Evolutionary conservation across 768 basidiomycete species (phyloP), one percentile per base, ranked within the genome.

Genomic region (Boletus rubropictus): DNA sequence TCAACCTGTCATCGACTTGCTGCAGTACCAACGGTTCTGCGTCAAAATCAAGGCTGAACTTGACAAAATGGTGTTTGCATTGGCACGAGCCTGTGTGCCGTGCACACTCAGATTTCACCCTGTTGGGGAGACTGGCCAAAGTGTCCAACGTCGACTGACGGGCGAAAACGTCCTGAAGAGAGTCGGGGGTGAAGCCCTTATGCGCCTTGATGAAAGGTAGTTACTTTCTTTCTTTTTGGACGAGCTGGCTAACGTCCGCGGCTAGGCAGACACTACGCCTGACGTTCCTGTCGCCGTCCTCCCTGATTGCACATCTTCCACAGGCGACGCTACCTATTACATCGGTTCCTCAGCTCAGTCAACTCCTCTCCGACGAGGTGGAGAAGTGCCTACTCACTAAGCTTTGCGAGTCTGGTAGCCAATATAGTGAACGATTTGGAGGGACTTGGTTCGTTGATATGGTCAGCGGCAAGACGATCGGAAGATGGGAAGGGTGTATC

Each of bases 11-110:
- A 82, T 90, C 50, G 87, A 90, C 60, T 56, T 89, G 25, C 65
- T 91, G 34, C 89, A 90, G 64, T 92, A 91, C 59, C 77, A 79
- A 55, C 78, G 79, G 21, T 89, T 92, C 62, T 85, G 84, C 59
- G 63, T 72, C 49, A 73, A 81, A 49, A 70, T 90, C 39, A 74
- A 77, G 51, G 46, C 62, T 1, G 84, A 88, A 66, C 62, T 91
- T 28, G 63, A 68, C 33, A 76, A 71, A 53, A 72, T 80, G 45
- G 69, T 70, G 7, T 42, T 50, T 17, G 78, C 80, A 5, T 64
- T 90, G 43, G 64, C 63, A 18, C 63, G 50, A 36, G 80, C 76
- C 0, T 82, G 83, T 1, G 76, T 90, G 17, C 62, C 72, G 7
- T 73, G 79, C 6, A 70, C 68, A 5, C 69, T 88, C 21, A 72